Percentiles rank a stretch among this genome's conserved stretches.
Conservation (phyloP, 2,329 filamentous ascomycete genomes). For the Phoma sp. region DNA sequence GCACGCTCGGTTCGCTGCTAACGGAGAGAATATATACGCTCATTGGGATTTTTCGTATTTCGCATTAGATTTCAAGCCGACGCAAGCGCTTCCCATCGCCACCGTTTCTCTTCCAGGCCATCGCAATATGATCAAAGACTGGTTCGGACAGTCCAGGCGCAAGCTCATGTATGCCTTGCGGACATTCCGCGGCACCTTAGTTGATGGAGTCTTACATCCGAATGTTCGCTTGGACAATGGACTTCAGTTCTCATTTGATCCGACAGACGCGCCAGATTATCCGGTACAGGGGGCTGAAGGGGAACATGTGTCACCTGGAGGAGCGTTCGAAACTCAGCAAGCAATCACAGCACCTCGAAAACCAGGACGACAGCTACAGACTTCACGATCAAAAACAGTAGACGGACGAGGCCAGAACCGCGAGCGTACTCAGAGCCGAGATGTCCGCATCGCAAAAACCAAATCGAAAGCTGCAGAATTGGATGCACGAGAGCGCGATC, state of each 20-base stretch:
- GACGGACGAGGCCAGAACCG: too few relatives aligned
- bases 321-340: neutral
- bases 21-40: neutral
- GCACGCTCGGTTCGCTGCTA: neutral
- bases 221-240: constrained; percentile 20
- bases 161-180: too few relatives aligned
- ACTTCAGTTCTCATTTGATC: neutral
- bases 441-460: neutral
- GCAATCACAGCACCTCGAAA: too few relatives aligned
- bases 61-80: neutral
- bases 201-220: constrained; percentile 28
- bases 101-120: too few relatives aligned
- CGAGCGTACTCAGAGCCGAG: too few relatives aligned
- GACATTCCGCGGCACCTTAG: constrained; percentile 30
- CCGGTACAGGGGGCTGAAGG: neutral
- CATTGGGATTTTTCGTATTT: neutral
- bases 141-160: too few relatives aligned
- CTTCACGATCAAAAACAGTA: too few relatives aligned
- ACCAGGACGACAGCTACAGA: too few relatives aligned
- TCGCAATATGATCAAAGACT: too few relatives aligned
- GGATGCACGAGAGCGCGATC: neutral
- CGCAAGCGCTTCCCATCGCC: neutral
- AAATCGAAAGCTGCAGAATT: neutral
- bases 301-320: neutral
- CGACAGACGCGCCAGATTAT: neutral